Percentiles rank a stretch among this genome's conserved stretches.
Conservation (phyloP, 2,329 filamentous ascomycete species). For the Nigrospora osmanthi region DNA sequence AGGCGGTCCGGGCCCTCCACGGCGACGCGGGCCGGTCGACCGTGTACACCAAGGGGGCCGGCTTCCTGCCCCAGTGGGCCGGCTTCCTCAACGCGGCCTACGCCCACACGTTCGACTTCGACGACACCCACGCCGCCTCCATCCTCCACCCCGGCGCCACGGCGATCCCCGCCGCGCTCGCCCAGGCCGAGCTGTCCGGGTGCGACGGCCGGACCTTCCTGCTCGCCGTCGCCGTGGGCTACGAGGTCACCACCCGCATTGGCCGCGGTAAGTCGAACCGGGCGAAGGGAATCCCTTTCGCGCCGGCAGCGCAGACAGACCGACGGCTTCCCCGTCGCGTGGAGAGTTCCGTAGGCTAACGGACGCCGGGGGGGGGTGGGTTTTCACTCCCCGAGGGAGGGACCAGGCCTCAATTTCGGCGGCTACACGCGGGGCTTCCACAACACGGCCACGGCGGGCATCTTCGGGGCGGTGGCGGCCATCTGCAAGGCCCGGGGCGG, state of each 20-base stretch:
- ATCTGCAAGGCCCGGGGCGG: slow-evolving; percentile 12
- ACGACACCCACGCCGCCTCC: slow-evolving; percentile 32
- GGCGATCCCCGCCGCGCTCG: slow-evolving; percentile 25
- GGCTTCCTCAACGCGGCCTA: slow-evolving; percentile 32
- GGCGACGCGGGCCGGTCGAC: slow-evolving; percentile 16
- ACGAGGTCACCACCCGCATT: slow-evolving; percentile 17
- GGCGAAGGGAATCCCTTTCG: no score
- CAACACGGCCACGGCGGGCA: slow-evolving; percentile 16
- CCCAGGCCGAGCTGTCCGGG: slow-evolving; percentile 17
- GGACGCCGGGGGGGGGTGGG: no score
- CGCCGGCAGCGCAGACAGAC: no score
- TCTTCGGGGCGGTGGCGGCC: slow-evolving; percentile 17
- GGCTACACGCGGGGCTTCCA: slow-evolving; percentile 17
- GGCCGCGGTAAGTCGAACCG: slow-evolving; percentile 5
- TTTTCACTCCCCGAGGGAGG: no score
- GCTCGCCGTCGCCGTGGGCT: slow-evolving; percentile 19
- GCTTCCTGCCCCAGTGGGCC: slow-evolving; percentile 27
- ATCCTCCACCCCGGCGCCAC: slow-evolving; percentile 32
- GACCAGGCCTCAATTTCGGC: slow-evolving; percentile 9
- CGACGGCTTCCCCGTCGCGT: no score
- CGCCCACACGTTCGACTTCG: slow-evolving; percentile 34
- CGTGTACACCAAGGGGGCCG: slow-evolving; percentile 23
- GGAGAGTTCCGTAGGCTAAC: no score
- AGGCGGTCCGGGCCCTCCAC: slow-evolving; percentile 23
- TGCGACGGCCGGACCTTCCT: slow-evolving; percentile 20